phyloP scores from a whole-genome alignment of 139 green algal species.

The Zygnema circumcarinatum region DNA sequence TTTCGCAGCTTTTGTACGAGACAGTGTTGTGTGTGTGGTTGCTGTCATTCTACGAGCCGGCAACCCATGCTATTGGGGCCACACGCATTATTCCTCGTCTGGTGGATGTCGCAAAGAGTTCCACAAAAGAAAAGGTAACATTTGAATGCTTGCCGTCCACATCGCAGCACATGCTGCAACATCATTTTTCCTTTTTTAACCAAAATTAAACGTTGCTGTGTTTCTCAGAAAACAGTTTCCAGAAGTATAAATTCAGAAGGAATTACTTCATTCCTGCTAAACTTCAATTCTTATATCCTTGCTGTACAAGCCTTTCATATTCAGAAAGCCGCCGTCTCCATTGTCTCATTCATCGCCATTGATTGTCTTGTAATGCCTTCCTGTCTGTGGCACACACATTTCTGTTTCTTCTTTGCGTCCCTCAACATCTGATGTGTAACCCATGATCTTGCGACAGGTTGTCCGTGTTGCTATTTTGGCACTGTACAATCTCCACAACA shows the following conservation, averaged over 20 bases:
- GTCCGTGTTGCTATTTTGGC: conserved; percentile 83
- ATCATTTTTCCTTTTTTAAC: background rate
- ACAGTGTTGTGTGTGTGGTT: conserved; percentile 88
- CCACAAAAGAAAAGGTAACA: conserved; percentile 86
- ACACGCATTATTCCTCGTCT: conserved; percentile 75
- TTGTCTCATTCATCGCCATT: too few species aligned
- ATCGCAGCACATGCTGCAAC: background rate
- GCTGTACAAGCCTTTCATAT: too few species aligned
- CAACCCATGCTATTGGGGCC: conserved; percentile 68
- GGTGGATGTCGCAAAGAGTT: conserved; percentile 80
- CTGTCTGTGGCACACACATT: too few species aligned
- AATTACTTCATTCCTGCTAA: background rate
- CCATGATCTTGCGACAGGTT: conserved; percentile 66
- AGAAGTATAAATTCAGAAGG: background rate
- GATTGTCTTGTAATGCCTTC: too few species aligned
- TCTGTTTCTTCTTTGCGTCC: too few species aligned
- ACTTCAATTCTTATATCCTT: too few species aligned
- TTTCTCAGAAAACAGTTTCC: background rate
- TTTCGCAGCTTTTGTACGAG: conserved; percentile 92
- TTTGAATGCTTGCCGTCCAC: background rate
- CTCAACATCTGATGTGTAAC: too few species aligned
- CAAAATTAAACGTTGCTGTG: background rate
- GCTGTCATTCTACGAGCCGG: conserved; percentile 82
- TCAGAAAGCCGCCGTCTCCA: too few species aligned
- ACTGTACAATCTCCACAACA: conserved; percentile 84